These are phyloP conservation scores for Candida hungchunana DNA, from an alignment of 805 yeast genomes.

Conservation along the genomic window DNA sequence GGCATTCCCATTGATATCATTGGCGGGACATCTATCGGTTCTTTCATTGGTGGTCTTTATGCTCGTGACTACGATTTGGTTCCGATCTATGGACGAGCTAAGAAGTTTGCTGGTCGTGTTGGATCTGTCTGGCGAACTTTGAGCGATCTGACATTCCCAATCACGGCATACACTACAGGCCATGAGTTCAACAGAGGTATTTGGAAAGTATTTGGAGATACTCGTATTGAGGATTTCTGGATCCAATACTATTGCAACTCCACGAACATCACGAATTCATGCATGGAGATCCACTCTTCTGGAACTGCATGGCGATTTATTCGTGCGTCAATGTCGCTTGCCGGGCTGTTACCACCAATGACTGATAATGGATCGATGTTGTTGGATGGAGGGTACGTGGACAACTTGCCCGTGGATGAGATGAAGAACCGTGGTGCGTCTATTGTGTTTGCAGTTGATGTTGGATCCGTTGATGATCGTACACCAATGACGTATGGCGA, in stretches of 20 bases:
- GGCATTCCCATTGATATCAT: constrained; percentile 92
- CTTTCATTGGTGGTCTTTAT: constrained; percentile 92
- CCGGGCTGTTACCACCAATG: constrained; percentile 87
- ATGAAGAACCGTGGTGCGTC: constrained; percentile 89
- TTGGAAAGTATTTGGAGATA: constrained; percentile 94
- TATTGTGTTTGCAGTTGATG: constrained; percentile 88
- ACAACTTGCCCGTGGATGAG: constrained; percentile 86
- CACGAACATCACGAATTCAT: constrained; percentile 89
- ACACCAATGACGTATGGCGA: constrained; percentile 91
- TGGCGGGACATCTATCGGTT: constrained; percentile 96
- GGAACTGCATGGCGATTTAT: constrained; percentile 96
- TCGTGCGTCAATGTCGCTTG: constrained; percentile 94
- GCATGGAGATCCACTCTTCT: constrained; percentile 88
- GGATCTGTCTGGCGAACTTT: constrained; percentile 82
- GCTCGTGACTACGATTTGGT: constrained; percentile 91
- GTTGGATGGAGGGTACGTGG: constrained; percentile 94
- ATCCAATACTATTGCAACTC: constrained; percentile 83
- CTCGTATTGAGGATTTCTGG: constrained; percentile 96
- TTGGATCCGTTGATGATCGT: constrained; percentile 90
- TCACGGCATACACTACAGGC: constrained; percentile 93
- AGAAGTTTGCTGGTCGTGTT: constrained; percentile 77
- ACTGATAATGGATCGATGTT: constrained; percentile 90
- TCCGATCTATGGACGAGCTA: constrained; percentile 85
- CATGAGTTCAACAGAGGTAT: constrained; percentile 95
- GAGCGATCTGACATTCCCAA: constrained; percentile 86